These are phyloP conservation scores for Nakaseomyces delphensis DNA, from an alignment of 1,139 yeast species.

Conservation along the genomic window DNA sequence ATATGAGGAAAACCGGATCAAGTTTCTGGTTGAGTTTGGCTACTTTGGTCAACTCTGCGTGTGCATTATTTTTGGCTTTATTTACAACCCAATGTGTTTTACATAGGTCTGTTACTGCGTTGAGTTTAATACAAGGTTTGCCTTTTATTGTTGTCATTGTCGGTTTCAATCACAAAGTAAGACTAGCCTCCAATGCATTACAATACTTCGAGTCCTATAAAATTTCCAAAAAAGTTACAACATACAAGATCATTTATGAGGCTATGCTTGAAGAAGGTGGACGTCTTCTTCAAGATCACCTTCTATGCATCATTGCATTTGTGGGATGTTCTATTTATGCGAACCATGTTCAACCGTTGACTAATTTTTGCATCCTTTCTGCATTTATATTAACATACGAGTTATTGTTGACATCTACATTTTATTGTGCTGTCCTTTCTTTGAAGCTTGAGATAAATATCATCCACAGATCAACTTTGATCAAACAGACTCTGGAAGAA, in stretches of 20 bases:
- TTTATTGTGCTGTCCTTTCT: slow-evolving; percentile 77
- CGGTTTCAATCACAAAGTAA: slow-evolving; percentile 84
- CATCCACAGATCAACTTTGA: slow-evolving; percentile 75
- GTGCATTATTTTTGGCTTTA: slow-evolving; percentile 80
- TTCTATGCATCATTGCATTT: slow-evolving; percentile 67
- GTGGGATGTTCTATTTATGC: slow-evolving; percentile 62
- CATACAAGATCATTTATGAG: slow-evolving; percentile 37
- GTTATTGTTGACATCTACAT: slow-evolving; percentile 66
- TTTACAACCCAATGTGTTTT: slow-evolving; percentile 47
- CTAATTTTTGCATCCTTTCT: slow-evolving; percentile 74
- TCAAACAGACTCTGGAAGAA: slow-evolving; percentile 81
- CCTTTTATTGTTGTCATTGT: slow-evolving; percentile 90
- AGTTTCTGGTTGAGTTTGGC: slow-evolving; percentile 85
- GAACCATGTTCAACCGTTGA: slow-evolving; percentile 61
- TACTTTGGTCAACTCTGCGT: slow-evolving; percentile 69
- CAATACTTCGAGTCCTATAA: slow-evolving; percentile 31
- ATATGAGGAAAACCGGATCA: slow-evolving; percentile 76
- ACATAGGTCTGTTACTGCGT: slow-evolving; percentile 54
- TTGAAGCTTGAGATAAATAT: slow-evolving; percentile 84
- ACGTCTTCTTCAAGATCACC: slow-evolving; percentile 69
- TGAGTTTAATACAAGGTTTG: slow-evolving; percentile 80
- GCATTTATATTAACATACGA: slow-evolving; percentile 69
- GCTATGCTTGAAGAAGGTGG: slow-evolving; percentile 64
- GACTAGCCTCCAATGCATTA: slow-evolving; percentile 49
- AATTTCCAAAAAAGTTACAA: slow-evolving; percentile 27